phyloP scores from a whole-genome alignment of 768 basidiomycete species.

The Mycena galericulata region DNA sequence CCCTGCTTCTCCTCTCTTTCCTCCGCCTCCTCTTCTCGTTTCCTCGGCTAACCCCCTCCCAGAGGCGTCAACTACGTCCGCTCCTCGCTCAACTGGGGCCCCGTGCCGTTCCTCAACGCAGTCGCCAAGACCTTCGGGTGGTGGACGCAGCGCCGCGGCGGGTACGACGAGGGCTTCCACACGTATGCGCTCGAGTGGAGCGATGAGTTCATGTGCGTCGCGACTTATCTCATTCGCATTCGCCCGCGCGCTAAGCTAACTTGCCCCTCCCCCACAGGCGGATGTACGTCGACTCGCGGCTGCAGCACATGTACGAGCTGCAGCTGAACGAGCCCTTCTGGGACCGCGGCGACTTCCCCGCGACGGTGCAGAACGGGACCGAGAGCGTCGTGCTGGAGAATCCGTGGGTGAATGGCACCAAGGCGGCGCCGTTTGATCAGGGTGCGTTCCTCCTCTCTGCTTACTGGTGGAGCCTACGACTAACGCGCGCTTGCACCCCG shows the following conservation, averaged over 20 bases:
- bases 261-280: constrained; percentile 58
- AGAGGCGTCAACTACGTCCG: constrained; percentile 70
- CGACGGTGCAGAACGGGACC: constrained; percentile 71
- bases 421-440: constrained; percentile 88
- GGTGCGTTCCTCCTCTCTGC: constrained; percentile 57
- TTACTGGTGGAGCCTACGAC: too few relatives aligned
- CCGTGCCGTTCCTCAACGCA: constrained; percentile 73
- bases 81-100: constrained; percentile 84
- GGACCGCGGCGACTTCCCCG: constrained; percentile 80
- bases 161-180: constrained; percentile 80
- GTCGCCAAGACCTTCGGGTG: constrained; percentile 84
- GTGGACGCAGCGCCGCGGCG: constrained; percentile 74
- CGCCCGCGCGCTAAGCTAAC: constrained; percentile 31
- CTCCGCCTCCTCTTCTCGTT: too few relatives aligned
- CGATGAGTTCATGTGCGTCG: constrained; percentile 78
- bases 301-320: constrained; percentile 77
- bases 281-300: constrained; percentile 87
- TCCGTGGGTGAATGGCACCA: constrained; percentile 82
- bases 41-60: too few relatives aligned
- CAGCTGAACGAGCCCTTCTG: constrained; percentile 82
- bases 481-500: constrained; percentile 2
- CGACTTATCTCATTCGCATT: constrained; percentile 1
- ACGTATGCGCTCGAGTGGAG: constrained; percentile 90
- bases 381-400: constrained; percentile 73
- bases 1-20: too few relatives aligned